Conservation (phyloP, 768 basidiomycete species). For the Pulveroboletus sp. region DNA sequence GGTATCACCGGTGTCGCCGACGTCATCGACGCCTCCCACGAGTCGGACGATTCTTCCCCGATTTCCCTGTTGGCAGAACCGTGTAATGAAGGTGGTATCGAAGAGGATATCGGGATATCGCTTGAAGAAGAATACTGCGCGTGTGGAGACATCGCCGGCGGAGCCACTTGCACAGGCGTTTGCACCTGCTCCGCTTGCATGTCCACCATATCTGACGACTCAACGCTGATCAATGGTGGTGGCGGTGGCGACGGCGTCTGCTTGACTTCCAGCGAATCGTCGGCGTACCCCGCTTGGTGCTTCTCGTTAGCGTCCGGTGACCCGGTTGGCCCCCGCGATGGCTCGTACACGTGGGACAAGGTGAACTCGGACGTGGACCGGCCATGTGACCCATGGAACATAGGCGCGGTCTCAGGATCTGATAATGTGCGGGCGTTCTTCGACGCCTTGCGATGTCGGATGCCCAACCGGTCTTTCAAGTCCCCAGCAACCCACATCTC, state of each 20-base stretch:
- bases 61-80: conserved; percentile 43
- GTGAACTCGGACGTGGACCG: conserved; percentile 64
- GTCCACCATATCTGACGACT: conserved; percentile 7
- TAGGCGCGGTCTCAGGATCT: conserved; percentile 62
- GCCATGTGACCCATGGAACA: conserved; percentile 61
- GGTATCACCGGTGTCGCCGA: conserved; percentile 3
- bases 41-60: conserved; percentile 28
- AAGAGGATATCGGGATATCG: conserved; percentile 51
- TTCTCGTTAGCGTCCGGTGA: conserved; percentile 13
- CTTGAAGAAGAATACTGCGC: conserved; percentile 59
- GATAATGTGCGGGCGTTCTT: conserved; percentile 30
- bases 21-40: background rate
- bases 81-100: conserved; percentile 49
- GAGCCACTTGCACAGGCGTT: conserved; percentile 29
- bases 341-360: conserved; percentile 41
- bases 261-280: conserved; percentile 4
- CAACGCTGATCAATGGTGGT: conserved; percentile 13
- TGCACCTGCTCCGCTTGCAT: conserved; percentile 14
- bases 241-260: conserved; percentile 4
- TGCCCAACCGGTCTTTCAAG: conserved; percentile 75
- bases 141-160: conserved; percentile 39
- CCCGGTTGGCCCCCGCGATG: conserved; percentile 34
- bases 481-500: conserved; percentile 88
- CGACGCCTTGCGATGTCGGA: conserved; percentile 56
- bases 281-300: background rate